Conservation (phyloP, 148 eudicot species). For the Camellia sinensis region DNA sequence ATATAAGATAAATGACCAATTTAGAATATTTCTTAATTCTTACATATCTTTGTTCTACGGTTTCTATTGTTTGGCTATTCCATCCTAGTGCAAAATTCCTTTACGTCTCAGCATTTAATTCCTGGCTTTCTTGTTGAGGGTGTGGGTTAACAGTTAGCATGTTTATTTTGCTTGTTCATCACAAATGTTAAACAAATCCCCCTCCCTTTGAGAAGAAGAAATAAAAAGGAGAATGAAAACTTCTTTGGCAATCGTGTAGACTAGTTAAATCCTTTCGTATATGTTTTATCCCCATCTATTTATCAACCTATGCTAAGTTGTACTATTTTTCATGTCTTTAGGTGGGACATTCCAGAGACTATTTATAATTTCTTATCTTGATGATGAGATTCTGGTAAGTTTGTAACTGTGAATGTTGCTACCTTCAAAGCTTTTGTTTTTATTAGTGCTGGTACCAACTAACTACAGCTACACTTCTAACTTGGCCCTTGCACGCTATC, state of each 20-base stretch:
- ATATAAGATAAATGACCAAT: not conserved
- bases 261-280: not conserved
- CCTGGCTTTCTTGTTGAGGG: slow-evolving; percentile 6
- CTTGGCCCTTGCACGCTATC: not conserved
- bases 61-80: not conserved
- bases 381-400: slow-evolving; percentile 87
- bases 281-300: not conserved
- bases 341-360: slow-evolving; percentile 71
- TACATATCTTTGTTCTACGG: not conserved
- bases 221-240: not conserved
- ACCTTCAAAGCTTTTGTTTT: not conserved
- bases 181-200: not conserved
- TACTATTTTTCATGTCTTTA: slow-evolving; percentile 25
- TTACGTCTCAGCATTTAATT: not conserved
- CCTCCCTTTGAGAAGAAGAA: not conserved
- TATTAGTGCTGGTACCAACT: not conserved
- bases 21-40: not conserved
- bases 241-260: not conserved
- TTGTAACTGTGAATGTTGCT: not conserved
- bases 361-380: slow-evolving; percentile 90
- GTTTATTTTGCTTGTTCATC: not conserved
- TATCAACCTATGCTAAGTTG: not conserved
- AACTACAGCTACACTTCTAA: not conserved
- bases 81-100: not conserved
- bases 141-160: not conserved